phyloP scores from a whole-genome alignment of 257 asterid species.

The Solanum medicagineum region DNA sequence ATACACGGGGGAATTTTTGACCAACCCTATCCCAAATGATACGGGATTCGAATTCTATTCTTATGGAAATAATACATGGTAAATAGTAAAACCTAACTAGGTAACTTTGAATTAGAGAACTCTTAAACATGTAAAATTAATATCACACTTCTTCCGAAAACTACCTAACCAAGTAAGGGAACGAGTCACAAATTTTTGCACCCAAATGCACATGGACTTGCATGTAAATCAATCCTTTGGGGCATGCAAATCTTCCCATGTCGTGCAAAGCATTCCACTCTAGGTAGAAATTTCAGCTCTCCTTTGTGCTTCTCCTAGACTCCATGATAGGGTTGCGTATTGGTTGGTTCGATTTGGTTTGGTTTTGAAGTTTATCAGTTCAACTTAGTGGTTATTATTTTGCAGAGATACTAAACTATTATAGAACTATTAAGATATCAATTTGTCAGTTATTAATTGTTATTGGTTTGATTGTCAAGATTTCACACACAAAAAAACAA shows the following conservation, averaged over 20 bases:
- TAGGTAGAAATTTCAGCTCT: neutral
- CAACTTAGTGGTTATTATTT: too few species aligned
- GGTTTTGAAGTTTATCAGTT: too few species aligned
- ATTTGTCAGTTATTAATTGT: too few species aligned
- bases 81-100: neutral
- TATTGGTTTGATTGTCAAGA: too few species aligned
- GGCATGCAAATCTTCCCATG: neutral
- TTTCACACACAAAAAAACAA: too few species aligned
- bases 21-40: neutral
- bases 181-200: neutral
- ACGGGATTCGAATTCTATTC: neutral
- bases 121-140: neutral
- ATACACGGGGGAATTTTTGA: neutral
- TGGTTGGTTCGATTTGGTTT: too few species aligned
- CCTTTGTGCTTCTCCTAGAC: neutral
- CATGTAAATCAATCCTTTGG: neutral
- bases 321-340: neutral
- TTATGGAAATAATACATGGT: neutral
- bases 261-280: neutral
- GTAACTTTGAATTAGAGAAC: neutral
- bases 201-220: neutral
- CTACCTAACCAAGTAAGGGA: neutral
- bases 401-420: too few species aligned
- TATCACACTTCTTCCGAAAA: neutral
- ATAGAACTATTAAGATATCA: too few species aligned